Evolutionary conservation across 441 rosid species (phyloP), one percentile per base, ranked within the genome.

Genomic region (Pelargonium fulgidum): DNA sequence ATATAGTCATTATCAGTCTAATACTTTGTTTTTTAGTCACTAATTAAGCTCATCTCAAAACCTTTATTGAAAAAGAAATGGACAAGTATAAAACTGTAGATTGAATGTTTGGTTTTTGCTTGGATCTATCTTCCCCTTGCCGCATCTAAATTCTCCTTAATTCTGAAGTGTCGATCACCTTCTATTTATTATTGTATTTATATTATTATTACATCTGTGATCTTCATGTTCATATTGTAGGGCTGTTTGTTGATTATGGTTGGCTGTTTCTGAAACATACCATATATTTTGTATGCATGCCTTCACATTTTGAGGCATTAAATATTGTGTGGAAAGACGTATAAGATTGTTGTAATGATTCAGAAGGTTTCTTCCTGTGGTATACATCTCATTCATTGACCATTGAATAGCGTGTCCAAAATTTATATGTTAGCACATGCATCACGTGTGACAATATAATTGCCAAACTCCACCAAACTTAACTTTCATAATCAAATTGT

Each of bases 401-500:
- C 20, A 56, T 1, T 56, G 62, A 56, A 17, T 56, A 56, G 22
- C 1, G 62, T 56, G 62, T 56, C 62, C 20, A 56, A 56, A 20
- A 10, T 22, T 56, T 10, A 16, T 56, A 56, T 56, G 5, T 22
- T 16, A 6, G 62, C 20, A 6, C 12, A 22, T 56, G 20, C 62
- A 56, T 17, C 19, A 17, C 7, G 1, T 6, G 6, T 14, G 8
- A 56, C 20, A 17, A 7, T 1, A 13, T 16, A 52, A 52, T 52
- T 52, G 8, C 16, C 7, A 33, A 52, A 52, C 20, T 52, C 20
- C 59, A 52, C 59, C 17, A 19, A 4, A 52, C 59, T 52, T n/a
- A 7, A 52, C 59, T 52, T 52, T 33, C 59, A 52, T 52, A 52
- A 52, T 14, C 59, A 14, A 19, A n/a, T 52, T 52, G 59, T 52